Base-by-base conservation (phyloP, 2,329 filamentous ascomycete species). In the Penicillium griseofulvum region DNA sequence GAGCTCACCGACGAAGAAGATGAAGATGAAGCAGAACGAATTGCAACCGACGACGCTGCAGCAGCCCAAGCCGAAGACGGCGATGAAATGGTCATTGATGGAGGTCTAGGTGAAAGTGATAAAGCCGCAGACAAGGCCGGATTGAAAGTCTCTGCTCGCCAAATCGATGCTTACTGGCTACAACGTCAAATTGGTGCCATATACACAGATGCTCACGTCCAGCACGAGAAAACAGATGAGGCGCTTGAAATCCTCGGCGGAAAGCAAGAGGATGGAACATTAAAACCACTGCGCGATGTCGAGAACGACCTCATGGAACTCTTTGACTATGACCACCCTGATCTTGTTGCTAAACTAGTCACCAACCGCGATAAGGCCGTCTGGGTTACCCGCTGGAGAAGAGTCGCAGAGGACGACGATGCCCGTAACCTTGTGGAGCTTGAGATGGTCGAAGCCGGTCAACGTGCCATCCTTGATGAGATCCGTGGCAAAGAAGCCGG, bases 281-380 rank as follows among this genome's bases (percentile, higher is more conserved):
- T 95, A 67, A 92, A 90, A 72, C 83, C 89, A 14, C 80, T 97
- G 29, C 87, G 93, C 66, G 93, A 99, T 68, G 92, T 97, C 53
- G 94, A 99, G 69, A 99, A 99, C 73, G 94, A 99, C 60, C 81
- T 99, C 55, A 97, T 97, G 89, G 94, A 97, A 67, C 83, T 99
- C 0, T 97, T 99, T 65, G 94, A 99, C 67, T 99, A 96, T 68
- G 93, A 97, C 67, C 89, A 97, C 68, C 91, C 95, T 58, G 91
- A 97, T 61, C 82, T 97, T 52, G 94, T 97, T 26, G 87, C 90
- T 61, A 93, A 91, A 73, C 82, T 99, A 16, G 91, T 97, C 54
- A 85, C 88, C 64, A 99, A 99, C 74, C 85, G 91, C 54, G 90
- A 97, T 67, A 95, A 94, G 78, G 86, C 99, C 53, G 90, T 96